Percentiles rank a stretch among this genome's conserved stretches.
Evolutionary conservation across 202 grass and related monocot genomes (phyloP).

Genomic region (Miscanthus sacchariflorus): DNA sequence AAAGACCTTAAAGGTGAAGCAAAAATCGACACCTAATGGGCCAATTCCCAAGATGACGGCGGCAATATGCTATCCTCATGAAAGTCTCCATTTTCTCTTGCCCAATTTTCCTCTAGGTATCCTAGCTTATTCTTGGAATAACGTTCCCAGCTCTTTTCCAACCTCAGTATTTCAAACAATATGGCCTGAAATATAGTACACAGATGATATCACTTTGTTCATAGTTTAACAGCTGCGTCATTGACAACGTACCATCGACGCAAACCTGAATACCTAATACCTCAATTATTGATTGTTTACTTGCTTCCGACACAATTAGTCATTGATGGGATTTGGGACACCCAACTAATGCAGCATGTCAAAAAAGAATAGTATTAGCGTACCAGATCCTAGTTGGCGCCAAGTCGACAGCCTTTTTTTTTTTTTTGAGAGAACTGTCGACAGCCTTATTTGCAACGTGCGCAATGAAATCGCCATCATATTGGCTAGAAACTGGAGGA

Average conservation of each 20-base stretch:
- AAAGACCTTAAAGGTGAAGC: neutral
- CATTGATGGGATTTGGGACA: conserved; percentile 23
- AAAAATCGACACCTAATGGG: conserved; percentile 4
- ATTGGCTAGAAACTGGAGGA: neutral
- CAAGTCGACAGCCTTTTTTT: neutral
- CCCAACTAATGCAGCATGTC: neutral
- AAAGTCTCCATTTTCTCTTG: neutral
- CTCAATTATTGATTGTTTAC: neutral
- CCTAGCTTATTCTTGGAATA: neutral
- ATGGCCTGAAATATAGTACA: no score
- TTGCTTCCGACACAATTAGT: conserved; percentile 25
- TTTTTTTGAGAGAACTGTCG: neutral
- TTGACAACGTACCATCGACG: neutral
- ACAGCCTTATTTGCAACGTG: conserved; percentile 9
- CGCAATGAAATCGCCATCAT: conserved; percentile 8
- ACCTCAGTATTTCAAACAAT: neutral
- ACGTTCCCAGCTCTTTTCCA: neutral
- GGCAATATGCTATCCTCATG: neutral
- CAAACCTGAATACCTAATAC: conserved; percentile 6
- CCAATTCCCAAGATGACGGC: neutral
- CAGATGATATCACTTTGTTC: neutral
- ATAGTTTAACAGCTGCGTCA: neutral
- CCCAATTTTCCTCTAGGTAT: neutral
- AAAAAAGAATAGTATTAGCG: neutral
- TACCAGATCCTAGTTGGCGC: neutral